Conservation (phyloP, 495 filamentous ascomycete species). For the Neurospora terricola region DNA sequence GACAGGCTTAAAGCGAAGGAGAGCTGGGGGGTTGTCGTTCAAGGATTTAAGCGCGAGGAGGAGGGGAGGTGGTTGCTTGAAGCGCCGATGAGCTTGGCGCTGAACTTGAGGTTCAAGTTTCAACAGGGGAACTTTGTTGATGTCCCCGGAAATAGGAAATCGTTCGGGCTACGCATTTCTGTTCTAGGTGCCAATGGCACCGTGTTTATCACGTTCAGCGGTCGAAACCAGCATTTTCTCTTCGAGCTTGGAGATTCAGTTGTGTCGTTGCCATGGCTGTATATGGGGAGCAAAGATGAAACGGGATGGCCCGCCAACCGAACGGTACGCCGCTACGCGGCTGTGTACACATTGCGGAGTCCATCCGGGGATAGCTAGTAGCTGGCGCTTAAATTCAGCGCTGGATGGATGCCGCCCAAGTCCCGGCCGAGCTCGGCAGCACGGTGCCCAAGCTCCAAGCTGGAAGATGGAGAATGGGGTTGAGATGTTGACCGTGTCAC, state of each 20-base stretch:
- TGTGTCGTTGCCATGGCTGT: neutral
- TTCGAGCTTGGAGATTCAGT: neutral
- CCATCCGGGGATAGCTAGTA: neutral
- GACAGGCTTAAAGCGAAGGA: constrained; percentile 15
- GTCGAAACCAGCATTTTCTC: neutral
- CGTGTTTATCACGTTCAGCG: neutral
- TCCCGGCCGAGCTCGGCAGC: neutral
- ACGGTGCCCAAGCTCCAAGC: neutral
- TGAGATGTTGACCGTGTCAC: neutral
- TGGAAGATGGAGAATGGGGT: neutral
- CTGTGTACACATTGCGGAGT: neutral
- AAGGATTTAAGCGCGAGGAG: neutral
- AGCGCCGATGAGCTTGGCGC: neutral
- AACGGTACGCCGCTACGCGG: neutral
- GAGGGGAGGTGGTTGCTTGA: neutral
- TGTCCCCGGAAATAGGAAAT: neutral
- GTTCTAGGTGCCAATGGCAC: neutral
- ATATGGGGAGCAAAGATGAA: neutral
- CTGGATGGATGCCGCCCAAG: neutral
- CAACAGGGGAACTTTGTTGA: neutral
- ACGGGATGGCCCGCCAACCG: constrained; percentile 3
- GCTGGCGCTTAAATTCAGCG: neutral
- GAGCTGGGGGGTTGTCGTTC: neutral
- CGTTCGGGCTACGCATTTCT: neutral
- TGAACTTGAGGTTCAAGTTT: neutral